Base-by-base conservation (phyloP, 164 flowering plant genomes). In the Malania oleifera region DNA sequence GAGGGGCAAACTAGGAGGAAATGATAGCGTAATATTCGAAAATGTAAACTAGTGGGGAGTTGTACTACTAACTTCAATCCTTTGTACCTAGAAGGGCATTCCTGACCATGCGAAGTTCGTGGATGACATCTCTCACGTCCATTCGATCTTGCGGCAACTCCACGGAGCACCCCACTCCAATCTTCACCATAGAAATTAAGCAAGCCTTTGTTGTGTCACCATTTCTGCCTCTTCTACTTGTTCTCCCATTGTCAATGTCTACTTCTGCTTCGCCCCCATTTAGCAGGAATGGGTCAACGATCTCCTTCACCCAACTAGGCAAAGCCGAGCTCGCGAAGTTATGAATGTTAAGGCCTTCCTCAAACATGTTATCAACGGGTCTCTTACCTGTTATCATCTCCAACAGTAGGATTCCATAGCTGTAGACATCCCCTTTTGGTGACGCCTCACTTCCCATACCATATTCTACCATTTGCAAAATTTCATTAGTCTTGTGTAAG, bases 341-440 rank as follows among this genome's bases (percentile, higher is more conserved):
- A 23, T 55, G 67, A 34, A 63, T 45, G 29, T 35, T 47, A 5
- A 55, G 37, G 28, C 54, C 63, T 27, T 41, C 69, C 6, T 41
- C 23, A 24, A 64, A 64, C 50, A 58, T 60, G 7, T 28, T 46
- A 26, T 69, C 61, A 1, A 61, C 64, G n/a, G 65, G 68, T 37
- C 37, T 69, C 18, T 45, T 64, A 5, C 57, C 48, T 11, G 61
- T 64, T 13, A 63, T 43, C 51, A 69, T 49, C 39, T 69, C 68
- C 3, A 66, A 47, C 27, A 69, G 18, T 43, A 69, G 19, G 28
- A 69, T 64, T 19, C 65, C 68, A 27, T 24, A 64, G 25, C 73
- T 69, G 53, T 69, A 69, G 13, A 69, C 52, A 37, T 69, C 73
- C 5, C 56, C 60, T 15, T 34, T 18, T 2, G 54, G 19, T 13